These are phyloP conservation scores for Colletotrichum siamense DNA, from an alignment of 2,329 filamentous ascomycete genomes.

Conservation along the genomic window DNA sequence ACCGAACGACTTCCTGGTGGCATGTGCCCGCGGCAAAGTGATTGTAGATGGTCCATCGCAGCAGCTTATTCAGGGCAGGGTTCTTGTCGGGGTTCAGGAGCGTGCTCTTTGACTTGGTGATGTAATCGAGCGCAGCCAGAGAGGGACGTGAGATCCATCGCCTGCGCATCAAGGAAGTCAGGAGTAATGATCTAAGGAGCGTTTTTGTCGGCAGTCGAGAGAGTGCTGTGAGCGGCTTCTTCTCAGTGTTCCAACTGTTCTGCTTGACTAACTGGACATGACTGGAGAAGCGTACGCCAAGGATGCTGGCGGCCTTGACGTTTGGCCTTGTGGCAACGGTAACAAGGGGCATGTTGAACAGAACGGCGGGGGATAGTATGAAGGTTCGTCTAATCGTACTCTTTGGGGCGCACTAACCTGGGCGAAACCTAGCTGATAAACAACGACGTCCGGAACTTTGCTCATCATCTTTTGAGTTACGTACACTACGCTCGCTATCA, in stretches of 20 bases:
- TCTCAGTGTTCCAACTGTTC: neutral
- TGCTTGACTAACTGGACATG: neutral
- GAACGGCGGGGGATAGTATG: neutral
- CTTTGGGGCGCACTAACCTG: neutral
- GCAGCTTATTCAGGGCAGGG: conserved; percentile 68
- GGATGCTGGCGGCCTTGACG: neutral
- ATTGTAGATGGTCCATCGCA: conserved; percentile 86
- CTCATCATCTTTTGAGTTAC: neutral
- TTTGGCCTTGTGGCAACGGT: neutral
- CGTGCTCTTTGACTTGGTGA: neutral
- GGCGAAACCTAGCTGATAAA: neutral
- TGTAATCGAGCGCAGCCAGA: neutral
- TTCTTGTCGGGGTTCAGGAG: conserved; percentile 76
- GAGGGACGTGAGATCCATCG: neutral
- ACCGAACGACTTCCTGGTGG: conserved; percentile 68
- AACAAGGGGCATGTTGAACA: neutral
- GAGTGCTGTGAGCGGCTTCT: neutral
- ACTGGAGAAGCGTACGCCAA: neutral
- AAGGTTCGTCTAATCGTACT: neutral
- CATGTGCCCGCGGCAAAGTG: conserved; percentile 91
- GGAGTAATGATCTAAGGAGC: neutral
- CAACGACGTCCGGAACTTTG: neutral
- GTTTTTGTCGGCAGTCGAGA: neutral
- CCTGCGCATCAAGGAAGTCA: neutral
- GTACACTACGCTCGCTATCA: neutral